Percentiles rank a stretch among this genome's conserved stretches.
phyloP scores from a whole-genome alignment of 2,329 filamentous ascomycete genomes.

The Aspergillus pseudotamarii region DNA sequence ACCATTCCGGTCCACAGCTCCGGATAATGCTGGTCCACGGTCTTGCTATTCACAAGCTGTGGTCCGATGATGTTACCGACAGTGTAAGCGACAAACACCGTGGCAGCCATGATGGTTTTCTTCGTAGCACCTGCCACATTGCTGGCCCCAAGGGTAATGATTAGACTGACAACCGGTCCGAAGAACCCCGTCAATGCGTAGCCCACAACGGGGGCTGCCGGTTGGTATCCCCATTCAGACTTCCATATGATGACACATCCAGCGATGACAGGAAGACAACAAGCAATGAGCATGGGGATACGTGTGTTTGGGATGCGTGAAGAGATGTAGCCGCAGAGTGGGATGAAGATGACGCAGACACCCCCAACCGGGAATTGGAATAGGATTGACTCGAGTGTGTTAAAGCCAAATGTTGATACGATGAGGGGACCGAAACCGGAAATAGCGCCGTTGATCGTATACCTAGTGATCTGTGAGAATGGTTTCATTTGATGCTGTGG shows the following conservation, averaged over 20 bases:
- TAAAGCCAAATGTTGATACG: conserved; percentile 71
- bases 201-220: conserved; percentile 67
- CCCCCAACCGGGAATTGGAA: conserved; percentile 75
- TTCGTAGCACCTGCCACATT: conserved; percentile 78
- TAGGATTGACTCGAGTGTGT: conserved; percentile 65
- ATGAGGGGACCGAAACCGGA: conserved; percentile 72
- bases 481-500: neutral
- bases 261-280: conserved; percentile 73
- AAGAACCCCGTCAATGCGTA: conserved; percentile 76
- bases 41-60: conserved; percentile 69
- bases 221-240: conserved; percentile 63
- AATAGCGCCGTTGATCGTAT: conserved; percentile 72
- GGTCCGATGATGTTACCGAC: conserved; percentile 77
- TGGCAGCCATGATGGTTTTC: conserved; percentile 74
- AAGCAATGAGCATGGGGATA: conserved; percentile 65
- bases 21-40: conserved; percentile 68
- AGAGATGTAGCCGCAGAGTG: conserved; percentile 67
- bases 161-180: conserved; percentile 68
- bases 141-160: conserved; percentile 60
- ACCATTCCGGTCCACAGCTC: conserved; percentile 72
- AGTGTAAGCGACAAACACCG: conserved; percentile 75
- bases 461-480: conserved; percentile 37
- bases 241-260: conserved; percentile 78
- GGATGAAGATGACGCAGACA: conserved; percentile 68
- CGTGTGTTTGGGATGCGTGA: conserved; percentile 64